Evolutionary conservation across 352 stramenopile species (phyloP).

Genomic region (Phytophthora meadii): DNA sequence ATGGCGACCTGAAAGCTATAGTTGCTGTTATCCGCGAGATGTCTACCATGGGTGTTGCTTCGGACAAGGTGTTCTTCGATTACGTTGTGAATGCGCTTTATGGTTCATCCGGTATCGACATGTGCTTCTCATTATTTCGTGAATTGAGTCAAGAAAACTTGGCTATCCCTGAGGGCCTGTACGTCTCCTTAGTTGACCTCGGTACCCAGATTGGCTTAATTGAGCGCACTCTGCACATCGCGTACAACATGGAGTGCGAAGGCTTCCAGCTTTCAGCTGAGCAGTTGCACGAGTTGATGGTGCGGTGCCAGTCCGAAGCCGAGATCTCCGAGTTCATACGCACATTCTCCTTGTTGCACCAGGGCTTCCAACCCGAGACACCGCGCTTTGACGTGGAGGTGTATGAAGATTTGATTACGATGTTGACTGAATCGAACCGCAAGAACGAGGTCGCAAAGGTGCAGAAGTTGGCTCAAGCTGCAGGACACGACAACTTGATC

Average conservation of each 20-base stretch:
- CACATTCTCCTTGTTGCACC: conserved; percentile 75
- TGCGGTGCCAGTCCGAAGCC: conserved; percentile 45
- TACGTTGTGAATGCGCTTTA: conserved; percentile 68
- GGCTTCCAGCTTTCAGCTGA: conserved; percentile 56
- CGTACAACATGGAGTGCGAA: conserved; percentile 89
- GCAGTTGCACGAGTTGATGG: conserved; percentile 61
- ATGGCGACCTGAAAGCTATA: conserved; percentile 58
- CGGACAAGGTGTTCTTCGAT: conserved; percentile 70
- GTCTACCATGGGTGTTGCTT: conserved; percentile 34
- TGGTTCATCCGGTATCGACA: conserved; percentile 65
- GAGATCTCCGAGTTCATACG: conserved; percentile 66
- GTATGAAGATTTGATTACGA: conserved; percentile 61
- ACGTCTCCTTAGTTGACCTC: conserved; percentile 62
- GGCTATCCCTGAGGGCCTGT: conserved; percentile 62
- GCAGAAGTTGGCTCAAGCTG: conserved; percentile 39
- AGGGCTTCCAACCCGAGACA: conserved; percentile 39
- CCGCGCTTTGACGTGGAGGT: conserved; percentile 60
- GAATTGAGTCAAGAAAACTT: conserved; percentile 53
- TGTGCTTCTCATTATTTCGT: conserved; percentile 75
- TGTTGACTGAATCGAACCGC: conserved; percentile 55
- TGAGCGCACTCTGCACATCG: conserved; percentile 73
- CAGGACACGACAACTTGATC: conserved; percentile 33
- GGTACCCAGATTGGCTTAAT: conserved; percentile 67
- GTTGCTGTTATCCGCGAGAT: conserved; percentile 60
- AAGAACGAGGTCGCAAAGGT: conserved; percentile 58